Evolutionary conservation across 2,329 filamentous ascomycete species (phyloP).

Genomic region (Hypoxylon sp.): DNA sequence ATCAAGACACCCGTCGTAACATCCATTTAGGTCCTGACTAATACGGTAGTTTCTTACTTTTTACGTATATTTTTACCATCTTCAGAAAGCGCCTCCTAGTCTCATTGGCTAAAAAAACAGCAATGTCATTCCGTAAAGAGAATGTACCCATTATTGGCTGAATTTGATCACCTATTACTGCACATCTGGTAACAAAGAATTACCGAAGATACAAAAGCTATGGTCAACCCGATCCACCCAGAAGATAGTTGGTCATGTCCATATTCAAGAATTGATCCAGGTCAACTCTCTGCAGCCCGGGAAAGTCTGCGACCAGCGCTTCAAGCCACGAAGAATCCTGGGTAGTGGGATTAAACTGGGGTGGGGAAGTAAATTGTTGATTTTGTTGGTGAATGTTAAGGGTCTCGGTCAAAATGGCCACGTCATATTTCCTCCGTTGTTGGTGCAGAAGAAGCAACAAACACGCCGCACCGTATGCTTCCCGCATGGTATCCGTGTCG

Average conservation of each 20-base stretch:
- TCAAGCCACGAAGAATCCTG: constrained; percentile 10
- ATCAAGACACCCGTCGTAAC: not conserved
- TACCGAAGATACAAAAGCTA: not conserved
- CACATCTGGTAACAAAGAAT: not conserved
- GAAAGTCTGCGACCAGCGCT: constrained; percentile 8
- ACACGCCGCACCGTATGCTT: constrained; percentile 2
- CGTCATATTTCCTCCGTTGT: constrained; percentile 6
- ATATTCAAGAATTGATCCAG: constrained; percentile 13
- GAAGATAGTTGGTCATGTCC: constrained; percentile 6
- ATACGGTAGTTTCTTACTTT: not conserved
- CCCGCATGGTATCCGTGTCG: constrained; percentile 5
- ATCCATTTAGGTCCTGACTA: not conserved
- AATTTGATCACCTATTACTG: not conserved
- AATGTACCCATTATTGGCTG: not conserved
- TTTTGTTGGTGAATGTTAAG: constrained; percentile 5
- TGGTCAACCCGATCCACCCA: not conserved
- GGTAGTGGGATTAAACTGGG: not conserved
- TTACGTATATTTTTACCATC: not conserved
- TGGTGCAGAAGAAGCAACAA: constrained; percentile 5
- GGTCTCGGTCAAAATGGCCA: not conserved
- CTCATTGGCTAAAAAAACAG: not conserved
- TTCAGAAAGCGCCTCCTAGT: not conserved
- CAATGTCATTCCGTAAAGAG: not conserved
- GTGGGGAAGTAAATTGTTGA: not conserved
- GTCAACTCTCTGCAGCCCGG: constrained; percentile 1